Evolutionary conservation across 1,284 basidiomycete species (phyloP).

Genomic region (Pseudozyma flocculosa): DNA sequence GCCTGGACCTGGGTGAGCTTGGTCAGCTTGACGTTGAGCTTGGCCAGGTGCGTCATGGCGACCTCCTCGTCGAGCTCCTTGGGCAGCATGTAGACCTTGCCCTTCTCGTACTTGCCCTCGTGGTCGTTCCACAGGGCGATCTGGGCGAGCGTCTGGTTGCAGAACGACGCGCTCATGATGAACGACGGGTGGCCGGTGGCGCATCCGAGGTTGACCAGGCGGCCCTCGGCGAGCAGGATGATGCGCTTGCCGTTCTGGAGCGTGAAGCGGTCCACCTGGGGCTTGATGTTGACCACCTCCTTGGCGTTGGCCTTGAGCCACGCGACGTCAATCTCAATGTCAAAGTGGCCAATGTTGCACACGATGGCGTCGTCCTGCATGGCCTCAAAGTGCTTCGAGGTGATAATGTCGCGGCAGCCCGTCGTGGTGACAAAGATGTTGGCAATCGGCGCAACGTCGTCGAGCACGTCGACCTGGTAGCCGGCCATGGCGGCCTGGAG

Average conservation of each 20-base stretch:
- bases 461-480: conserved; percentile 98
- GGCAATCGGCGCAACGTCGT: conserved; percentile 81
- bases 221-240: conserved; percentile 95
- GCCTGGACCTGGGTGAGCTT: conserved; percentile 76
- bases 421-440: conserved; percentile 99
- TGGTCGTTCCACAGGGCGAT: conserved; percentile 92
- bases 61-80: conserved; percentile 99
- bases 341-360: conserved; percentile 98
- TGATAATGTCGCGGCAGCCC: conserved; percentile 98
- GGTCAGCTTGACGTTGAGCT: conserved; percentile 93
- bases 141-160: conserved; percentile 97
- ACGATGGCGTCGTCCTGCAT: conserved; percentile 99
- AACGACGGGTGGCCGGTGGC: conserved; percentile 65
- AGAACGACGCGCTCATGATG: conserved; percentile 99
- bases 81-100: conserved; percentile 66
- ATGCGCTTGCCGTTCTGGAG: conserved; percentile 72
- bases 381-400: conserved; percentile 81
- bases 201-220: conserved; percentile 97
- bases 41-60: conserved; percentile 86
- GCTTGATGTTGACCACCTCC: conserved; percentile 88
- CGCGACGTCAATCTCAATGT: conserved; percentile 97
- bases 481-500: conserved; percentile 99
- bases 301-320: conserved; percentile 95
- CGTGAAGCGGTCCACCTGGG: conserved; percentile 97
- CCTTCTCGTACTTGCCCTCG: conserved; percentile 74